Conservation (phyloP, 1,284 basidiomycete genomes). For the Sanghuangporus weigelae region DNA sequence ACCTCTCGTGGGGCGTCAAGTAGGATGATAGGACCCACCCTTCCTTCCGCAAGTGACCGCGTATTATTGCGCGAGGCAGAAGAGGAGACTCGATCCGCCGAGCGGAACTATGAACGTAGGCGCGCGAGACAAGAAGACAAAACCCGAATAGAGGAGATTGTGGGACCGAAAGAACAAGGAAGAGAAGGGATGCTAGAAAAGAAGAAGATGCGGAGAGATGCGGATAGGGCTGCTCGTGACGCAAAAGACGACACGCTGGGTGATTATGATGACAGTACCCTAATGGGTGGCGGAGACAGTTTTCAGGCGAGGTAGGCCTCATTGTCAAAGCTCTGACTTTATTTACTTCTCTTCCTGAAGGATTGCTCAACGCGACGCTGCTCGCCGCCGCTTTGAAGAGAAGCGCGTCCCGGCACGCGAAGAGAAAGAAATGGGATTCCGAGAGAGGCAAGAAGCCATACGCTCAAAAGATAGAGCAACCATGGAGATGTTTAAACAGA, state of each 20-base stretch:
- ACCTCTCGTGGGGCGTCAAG: conserved; percentile 26
- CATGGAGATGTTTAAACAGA: conserved; percentile 80
- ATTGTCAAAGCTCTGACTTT: conserved; percentile 6
- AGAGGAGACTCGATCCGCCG: conserved; percentile 42
- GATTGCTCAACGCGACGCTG: conserved; percentile 62
- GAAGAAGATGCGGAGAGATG: conserved; percentile 60
- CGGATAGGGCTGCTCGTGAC: conserved; percentile 60
- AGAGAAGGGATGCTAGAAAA: conserved; percentile 72
- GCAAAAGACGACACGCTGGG: conserved; percentile 60
- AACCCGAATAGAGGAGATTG: conserved; percentile 64
- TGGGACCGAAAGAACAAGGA: conserved; percentile 69
- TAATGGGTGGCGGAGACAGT: conserved; percentile 67
- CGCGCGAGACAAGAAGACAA: conserved; percentile 60
- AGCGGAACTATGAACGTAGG: conserved; percentile 53
- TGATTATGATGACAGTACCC: conserved; percentile 61
- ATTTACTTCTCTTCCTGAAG: conserved; percentile 30
- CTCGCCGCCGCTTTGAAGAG: conserved; percentile 49
- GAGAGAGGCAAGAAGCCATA: conserved; percentile 50
- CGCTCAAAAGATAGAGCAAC: conserved; percentile 74
- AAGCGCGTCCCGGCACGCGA: conserved; percentile 37
- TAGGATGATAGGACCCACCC: conserved; percentile 55
- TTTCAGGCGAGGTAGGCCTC: conserved; percentile 58
- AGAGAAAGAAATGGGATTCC: conserved; percentile 39
- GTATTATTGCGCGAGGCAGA: conserved; percentile 55
- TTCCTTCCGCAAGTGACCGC: conserved; percentile 62